These are phyloP conservation scores for Grifola frondosa DNA, from an alignment of 1,284 basidiomycete species.

Conservation along the genomic window DNA sequence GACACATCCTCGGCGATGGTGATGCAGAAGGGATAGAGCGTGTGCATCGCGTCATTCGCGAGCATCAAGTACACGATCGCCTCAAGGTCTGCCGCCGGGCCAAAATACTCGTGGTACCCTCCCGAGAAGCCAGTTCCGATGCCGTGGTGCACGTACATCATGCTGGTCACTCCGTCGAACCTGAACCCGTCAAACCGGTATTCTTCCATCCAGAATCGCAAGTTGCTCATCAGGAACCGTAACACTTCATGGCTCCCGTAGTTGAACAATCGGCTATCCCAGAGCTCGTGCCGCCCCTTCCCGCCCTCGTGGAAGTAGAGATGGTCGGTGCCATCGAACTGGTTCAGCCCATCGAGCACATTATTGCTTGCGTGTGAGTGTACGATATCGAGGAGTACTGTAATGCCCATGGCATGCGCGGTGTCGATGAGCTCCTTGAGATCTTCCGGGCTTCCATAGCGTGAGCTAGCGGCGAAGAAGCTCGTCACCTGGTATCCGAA, in stretches of 20 bases:
- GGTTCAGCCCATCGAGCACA: conserved; percentile 91
- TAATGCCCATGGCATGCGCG: conserved; percentile 90
- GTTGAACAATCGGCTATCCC: conserved; percentile 97
- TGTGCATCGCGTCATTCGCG: conserved; percentile 89
- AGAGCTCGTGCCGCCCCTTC: conserved; percentile 91
- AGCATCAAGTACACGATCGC: conserved; percentile 97
- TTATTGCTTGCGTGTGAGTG: conserved; percentile 99
- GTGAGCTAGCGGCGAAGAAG: conserved; percentile 96
- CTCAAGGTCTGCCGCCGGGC: conserved; percentile 80
- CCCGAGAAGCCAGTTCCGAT: conserved; percentile 98
- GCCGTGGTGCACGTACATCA: conserved; percentile 98
- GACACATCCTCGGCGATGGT: conserved; percentile 98
- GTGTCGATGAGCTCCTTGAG: conserved; percentile 94
- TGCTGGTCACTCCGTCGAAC: conserved; percentile 98
- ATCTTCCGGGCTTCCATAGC: conserved; percentile 93
- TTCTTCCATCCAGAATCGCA: conserved; percentile 94
- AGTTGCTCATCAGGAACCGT: conserved; percentile 91
- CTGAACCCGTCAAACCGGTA: conserved; percentile 97
- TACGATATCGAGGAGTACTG: conserved; percentile 93
- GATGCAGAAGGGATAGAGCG: conserved; percentile 76
- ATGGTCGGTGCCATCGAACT: conserved; percentile 96
- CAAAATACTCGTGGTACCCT: conserved; percentile 98
- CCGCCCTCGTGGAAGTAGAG: conserved; percentile 94
- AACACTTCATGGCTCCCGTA: conserved; percentile 94
- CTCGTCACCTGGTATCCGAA: conserved; percentile 98